Conservation (phyloP, 352 stramenopile species). For the Pythium insidiosum region DNA sequence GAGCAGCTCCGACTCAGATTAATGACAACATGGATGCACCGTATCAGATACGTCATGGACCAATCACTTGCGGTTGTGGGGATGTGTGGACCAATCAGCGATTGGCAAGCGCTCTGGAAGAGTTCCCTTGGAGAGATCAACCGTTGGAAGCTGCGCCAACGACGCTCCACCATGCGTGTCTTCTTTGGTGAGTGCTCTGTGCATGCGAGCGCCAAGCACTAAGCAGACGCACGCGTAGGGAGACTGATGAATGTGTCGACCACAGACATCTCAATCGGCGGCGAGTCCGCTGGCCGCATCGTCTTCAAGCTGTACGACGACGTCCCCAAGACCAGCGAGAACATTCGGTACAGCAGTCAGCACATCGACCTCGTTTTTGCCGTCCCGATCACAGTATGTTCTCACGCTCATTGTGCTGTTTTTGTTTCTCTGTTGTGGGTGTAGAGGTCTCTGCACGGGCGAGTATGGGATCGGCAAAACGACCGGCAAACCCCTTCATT, state of each 20-base stretch:
- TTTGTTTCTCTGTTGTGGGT: background rate
- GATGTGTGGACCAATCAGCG: no score
- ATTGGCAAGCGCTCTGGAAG: no score
- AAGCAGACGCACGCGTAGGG: no score
- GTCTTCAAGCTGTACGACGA: conserved; percentile 53
- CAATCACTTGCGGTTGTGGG: no score
- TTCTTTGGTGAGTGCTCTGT: conserved; percentile 24
- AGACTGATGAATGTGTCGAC: no score
- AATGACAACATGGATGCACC: no score
- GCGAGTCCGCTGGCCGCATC: conserved; percentile 50
- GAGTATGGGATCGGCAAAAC: conserved; percentile 56
- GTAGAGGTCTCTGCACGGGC: conserved; percentile 46
- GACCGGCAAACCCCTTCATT: conserved; percentile 53
- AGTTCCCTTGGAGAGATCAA: no score
- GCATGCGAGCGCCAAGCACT: no score
- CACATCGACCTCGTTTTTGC: background rate
- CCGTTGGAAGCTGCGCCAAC: no score
- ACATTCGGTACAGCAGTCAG: conserved; percentile 30
- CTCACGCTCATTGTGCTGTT: background rate
- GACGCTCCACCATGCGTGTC: no score
- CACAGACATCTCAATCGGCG: conserved; percentile 89
- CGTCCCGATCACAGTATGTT: background rate
- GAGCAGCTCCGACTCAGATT: no score
- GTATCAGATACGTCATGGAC: no score
- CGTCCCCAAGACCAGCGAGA: conserved; percentile 53